A percentile compares a stretch with the other conserved stretches of the same genome.
Conservation (phyloP, 768 basidiomycete genomes). For the Roridomyces roridus region DNA sequence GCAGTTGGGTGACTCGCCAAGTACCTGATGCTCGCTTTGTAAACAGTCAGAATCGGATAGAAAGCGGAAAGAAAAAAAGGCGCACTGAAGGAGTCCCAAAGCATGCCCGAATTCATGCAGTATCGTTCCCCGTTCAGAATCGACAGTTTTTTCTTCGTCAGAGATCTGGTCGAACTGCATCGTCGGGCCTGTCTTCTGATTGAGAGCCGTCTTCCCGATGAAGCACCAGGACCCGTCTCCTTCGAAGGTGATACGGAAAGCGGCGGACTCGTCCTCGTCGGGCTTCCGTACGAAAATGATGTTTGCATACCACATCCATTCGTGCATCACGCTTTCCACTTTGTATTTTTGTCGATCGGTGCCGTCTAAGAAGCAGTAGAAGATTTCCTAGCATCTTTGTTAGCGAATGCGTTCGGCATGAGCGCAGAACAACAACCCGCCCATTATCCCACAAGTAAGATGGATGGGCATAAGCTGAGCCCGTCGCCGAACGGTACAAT, state of each 20-base stretch:
- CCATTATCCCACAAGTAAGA: background rate
- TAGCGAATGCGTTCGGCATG: background rate
- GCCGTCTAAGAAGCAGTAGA: conserved; percentile 7
- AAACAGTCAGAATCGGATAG: background rate
- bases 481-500: too few species aligned
- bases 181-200: background rate
- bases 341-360: background rate
- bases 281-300: background rate
- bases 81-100: conserved; percentile 23
- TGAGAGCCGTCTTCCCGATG: conserved; percentile 1
- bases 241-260: conserved; percentile 6
- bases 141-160: background rate
- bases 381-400: background rate
- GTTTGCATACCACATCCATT: conserved; percentile 16
- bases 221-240: conserved; percentile 7
- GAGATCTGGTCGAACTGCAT: conserved; percentile 14
- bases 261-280: background rate
- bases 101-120: conserved; percentile 25
- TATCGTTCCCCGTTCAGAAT: conserved; percentile 12
- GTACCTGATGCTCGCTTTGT: too few species aligned
- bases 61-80: too few species aligned
- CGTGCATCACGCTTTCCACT: background rate
- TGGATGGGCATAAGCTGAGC: too few species aligned
- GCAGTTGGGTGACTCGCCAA: background rate
- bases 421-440: background rate